Base-by-base conservation (phyloP, 192 early-diverging fungal species). In the Dimargaris xerosporica region DNA sequence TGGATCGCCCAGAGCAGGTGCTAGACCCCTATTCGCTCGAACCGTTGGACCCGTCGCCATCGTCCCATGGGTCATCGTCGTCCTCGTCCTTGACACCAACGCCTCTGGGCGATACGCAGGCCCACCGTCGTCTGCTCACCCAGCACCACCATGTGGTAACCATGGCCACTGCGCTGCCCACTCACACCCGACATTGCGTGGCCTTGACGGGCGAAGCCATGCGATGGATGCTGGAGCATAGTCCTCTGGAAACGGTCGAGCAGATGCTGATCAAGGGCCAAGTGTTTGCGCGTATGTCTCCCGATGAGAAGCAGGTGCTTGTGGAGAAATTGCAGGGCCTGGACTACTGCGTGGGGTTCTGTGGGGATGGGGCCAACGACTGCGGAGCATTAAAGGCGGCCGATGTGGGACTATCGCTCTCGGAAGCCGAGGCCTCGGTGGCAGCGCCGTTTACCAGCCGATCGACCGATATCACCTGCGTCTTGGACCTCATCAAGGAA, bases 351-450 rank as follows among this genome's bases (percentile, higher is more conserved):
- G 87, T 91, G 29, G 91, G 93, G 0, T 99, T 99, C 71, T 97
- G 94, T 68, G 97, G 97, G n/a, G 97, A 99, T 68, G 97, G 97
- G 12, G 94, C 97, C 21, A 99, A 99, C 65, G 97, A 99, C 71
- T 93, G 91, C 75, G 93, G 94, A 21, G 97, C 97, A 4, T 75
- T 99, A 16, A 91, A 96, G 60, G 87, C 88, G 0, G 95, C 91
- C 21, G 97, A 99, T 71, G 89, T 95, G 50, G 97, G 97, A 0
- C 76, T 99, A 21, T 95, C 91, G 13, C 78, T 99, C 53, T 94
- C 91, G 16, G 94, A 98, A 62, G 97, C 96, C 5, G 97, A 99
- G 66, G 91, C 95, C 2, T 91, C 88, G 50, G 95, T 99, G 15
- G 97, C 97, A 7, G 97, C 97, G 15, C 95, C 94, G 3, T 98